Conservation (phyloP, 176 grass and related monocot species). For the Ensete ventricosum region DNA sequence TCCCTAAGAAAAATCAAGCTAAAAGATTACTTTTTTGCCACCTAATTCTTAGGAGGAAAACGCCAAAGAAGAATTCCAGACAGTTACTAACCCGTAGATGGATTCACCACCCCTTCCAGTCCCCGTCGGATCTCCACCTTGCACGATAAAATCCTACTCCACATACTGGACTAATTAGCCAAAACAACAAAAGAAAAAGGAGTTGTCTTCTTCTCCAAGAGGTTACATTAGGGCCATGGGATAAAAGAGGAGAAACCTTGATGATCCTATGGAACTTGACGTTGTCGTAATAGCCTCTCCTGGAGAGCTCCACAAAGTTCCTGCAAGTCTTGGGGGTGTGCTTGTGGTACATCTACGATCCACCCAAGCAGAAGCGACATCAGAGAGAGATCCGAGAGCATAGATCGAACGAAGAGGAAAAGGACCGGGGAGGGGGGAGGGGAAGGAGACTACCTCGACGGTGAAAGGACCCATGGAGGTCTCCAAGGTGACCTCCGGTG, state of each 20-base stretch:
- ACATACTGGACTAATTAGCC: neutral
- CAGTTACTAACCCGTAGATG: slow-evolving; percentile 71
- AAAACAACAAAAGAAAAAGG: neutral
- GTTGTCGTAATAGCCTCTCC: slow-evolving; percentile 68
- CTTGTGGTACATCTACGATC: slow-evolving; percentile 86
- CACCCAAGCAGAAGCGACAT: slow-evolving; percentile 6
- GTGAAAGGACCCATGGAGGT: slow-evolving; percentile 88
- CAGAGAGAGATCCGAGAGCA: neutral
- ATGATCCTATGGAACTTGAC: slow-evolving; percentile 96
- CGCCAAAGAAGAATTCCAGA: neutral
- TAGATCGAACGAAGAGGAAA: neutral
- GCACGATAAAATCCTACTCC: slow-evolving; percentile 86
- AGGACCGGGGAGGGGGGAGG: neutral
- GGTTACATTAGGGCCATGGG: neutral
- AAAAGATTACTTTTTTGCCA: neutral
- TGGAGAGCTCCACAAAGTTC: slow-evolving; percentile 86
- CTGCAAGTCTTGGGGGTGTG: slow-evolving; percentile 93
- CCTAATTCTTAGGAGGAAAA: neutral
- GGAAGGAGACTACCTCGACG: slow-evolving; percentile 43
- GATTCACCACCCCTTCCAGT: slow-evolving; percentile 91
- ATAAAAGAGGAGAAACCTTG: slow-evolving; percentile 39
- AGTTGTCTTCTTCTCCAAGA: neutral
- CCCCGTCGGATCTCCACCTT: slow-evolving; percentile 94
- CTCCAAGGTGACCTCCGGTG: slow-evolving; percentile 74
- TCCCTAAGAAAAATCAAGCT: neutral